Evolutionary conservation across 2,329 filamentous ascomycete species (phyloP).

Genomic region (Penicillium sclerotiorum): DNA sequence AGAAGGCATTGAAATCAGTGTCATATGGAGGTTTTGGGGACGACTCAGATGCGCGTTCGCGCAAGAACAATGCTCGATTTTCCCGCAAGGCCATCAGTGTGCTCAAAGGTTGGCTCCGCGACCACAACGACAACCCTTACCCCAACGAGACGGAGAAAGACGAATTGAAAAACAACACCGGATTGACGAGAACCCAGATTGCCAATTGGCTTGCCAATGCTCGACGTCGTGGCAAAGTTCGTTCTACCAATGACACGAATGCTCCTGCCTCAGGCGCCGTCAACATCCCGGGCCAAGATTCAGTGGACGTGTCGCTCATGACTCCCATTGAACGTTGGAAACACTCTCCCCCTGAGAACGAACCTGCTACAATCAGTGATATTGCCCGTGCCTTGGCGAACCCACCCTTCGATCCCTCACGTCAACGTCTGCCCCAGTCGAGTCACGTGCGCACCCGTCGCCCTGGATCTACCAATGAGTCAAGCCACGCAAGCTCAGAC

Average conservation of each 20-base stretch:
- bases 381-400: conserved; percentile 63
- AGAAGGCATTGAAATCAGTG: conserved; percentile 46
- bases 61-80: conserved; percentile 75
- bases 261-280: conserved; percentile 70
- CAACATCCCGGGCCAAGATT: conserved; percentile 68
- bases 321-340: conserved; percentile 71
- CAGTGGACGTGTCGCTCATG: conserved; percentile 55
- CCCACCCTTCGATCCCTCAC: conserved; percentile 39
- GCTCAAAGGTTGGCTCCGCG: conserved; percentile 81
- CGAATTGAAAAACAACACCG: conserved; percentile 74
- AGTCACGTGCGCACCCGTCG: conserved; percentile 41
- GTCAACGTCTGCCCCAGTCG: conserved; percentile 31
- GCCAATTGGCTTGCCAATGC: conserved; percentile 93
- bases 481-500: conserved; percentile 54
- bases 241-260: conserved; percentile 62
- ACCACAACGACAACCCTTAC: conserved; percentile 80
- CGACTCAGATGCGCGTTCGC: conserved; percentile 42
- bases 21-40: conserved; percentile 36
- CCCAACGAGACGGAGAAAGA: conserved; percentile 87
- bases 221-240: conserved; percentile 77
- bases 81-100: conserved; percentile 77
- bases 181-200: conserved; percentile 80
- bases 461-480: conserved; percentile 52
- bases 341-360: conserved; percentile 69
- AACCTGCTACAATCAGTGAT: conserved; percentile 65